phyloP scores from a whole-genome alignment of 2,329 filamentous ascomycete species.

The Arachnomyces sp. region DNA sequence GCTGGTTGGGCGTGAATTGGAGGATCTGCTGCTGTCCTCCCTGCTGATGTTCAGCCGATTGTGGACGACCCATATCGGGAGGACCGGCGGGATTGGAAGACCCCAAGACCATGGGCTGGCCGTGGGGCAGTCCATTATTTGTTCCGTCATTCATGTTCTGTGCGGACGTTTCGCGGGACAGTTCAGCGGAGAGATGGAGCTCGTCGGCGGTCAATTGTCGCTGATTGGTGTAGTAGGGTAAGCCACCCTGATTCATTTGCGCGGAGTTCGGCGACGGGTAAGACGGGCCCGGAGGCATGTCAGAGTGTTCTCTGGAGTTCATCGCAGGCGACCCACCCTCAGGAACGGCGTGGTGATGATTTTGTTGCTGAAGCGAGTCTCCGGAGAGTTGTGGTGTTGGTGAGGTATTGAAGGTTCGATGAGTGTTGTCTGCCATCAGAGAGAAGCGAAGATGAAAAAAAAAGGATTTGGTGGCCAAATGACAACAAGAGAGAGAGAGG shows the following conservation, averaged over 20 bases:
- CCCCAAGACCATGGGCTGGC: constrained; percentile 32
- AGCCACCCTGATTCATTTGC: constrained; percentile 36
- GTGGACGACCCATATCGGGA: constrained; percentile 29
- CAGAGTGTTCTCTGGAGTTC: constrained; percentile 35
- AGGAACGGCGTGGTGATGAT: constrained; percentile 10
- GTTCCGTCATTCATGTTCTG: constrained; percentile 35
- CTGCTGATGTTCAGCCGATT: constrained; percentile 28
- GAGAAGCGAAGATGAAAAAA: too few relatives aligned
- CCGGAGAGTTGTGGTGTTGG: constrained; percentile 17
- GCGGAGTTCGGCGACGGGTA: constrained; percentile 37
- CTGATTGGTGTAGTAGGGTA: constrained; percentile 35
- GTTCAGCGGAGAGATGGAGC: constrained; percentile 38
- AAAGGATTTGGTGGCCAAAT: too few relatives aligned
- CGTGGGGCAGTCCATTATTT: constrained; percentile 33
- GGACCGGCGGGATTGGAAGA: constrained; percentile 25
- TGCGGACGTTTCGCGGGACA: constrained; percentile 38
- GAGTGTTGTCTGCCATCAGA: too few relatives aligned
- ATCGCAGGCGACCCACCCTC: constrained; percentile 18
- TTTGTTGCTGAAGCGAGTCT: constrained; percentile 25
- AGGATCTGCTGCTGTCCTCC: constrained; percentile 30
- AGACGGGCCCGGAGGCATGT: constrained; percentile 36
- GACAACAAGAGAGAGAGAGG: too few relatives aligned
- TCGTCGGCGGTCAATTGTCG: constrained; percentile 40
- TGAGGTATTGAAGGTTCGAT: constrained; percentile 9
- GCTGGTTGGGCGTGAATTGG: constrained; percentile 36